Percentiles rank a stretch among this genome's conserved stretches.
Evolutionary conservation across 2,329 filamentous ascomycete genomes (phyloP).

Genomic region (Penicillium sp.): DNA sequence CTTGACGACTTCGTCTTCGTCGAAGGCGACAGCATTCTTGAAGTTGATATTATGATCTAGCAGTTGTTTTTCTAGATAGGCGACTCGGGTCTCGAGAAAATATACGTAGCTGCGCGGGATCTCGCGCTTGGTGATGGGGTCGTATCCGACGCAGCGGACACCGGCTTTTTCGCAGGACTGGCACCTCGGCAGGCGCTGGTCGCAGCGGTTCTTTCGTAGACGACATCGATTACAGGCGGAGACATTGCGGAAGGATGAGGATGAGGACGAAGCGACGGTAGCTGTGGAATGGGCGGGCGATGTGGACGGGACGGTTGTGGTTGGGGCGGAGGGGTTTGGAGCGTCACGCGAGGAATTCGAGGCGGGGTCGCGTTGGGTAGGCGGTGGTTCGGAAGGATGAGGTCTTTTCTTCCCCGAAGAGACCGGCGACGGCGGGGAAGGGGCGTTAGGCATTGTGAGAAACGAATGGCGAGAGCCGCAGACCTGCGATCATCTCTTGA

Average conservation of each 20-base stretch:
- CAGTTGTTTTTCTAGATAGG: slow-evolving; percentile 78
- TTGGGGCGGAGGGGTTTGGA: slow-evolving; percentile 10
- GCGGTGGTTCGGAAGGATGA: slow-evolving; percentile 29
- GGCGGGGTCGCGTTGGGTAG: slow-evolving; percentile 21
- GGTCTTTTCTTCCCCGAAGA: slow-evolving; percentile 40
- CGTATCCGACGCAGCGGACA: slow-evolving; percentile 90
- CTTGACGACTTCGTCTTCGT: slow-evolving; percentile 47
- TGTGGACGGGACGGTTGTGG: slow-evolving; percentile 15
- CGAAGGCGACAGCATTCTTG: slow-evolving; percentile 69
- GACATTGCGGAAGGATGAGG: slow-evolving; percentile 73
- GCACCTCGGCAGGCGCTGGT: slow-evolving; percentile 88
- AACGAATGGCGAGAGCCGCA: slow-evolving; percentile 25
- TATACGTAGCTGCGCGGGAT: slow-evolving; percentile 92
- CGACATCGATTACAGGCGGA: slow-evolving; percentile 93
- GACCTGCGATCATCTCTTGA: slow-evolving; percentile 34
- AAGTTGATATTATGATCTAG: slow-evolving; percentile 69
- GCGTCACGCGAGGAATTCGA: slow-evolving; percentile 21
- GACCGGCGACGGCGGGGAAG: slow-evolving; percentile 32
- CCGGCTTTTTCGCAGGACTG: slow-evolving; percentile 90
- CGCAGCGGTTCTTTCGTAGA: slow-evolving; percentile 89
- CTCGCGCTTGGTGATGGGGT: slow-evolving; percentile 93
- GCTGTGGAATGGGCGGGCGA: slow-evolving; percentile 26
- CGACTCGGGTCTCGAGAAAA: slow-evolving; percentile 85
- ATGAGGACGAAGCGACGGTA: slow-evolving; percentile 26
- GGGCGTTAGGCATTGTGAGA: slow-evolving; percentile 36